phyloP scores from a whole-genome alignment of 2,329 filamentous ascomycete genomes.

The Fusarium illudens region DNA sequence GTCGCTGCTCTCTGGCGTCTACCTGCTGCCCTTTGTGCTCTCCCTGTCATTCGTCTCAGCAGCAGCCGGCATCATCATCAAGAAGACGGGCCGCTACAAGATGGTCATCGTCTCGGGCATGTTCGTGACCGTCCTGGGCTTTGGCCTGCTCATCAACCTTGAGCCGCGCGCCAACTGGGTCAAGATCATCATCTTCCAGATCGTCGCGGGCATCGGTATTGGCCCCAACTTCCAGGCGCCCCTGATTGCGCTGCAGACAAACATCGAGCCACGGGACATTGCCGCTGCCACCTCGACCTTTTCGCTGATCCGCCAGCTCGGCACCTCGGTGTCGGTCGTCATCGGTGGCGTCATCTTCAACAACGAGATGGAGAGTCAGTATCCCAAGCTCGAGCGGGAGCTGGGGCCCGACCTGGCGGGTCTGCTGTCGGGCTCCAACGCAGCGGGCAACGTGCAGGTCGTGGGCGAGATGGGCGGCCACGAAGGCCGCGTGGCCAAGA shows the following conservation, averaged over 20 bases:
- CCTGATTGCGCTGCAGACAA: constrained; percentile 72
- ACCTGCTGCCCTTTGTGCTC: constrained; percentile 75
- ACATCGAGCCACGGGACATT: constrained; percentile 68
- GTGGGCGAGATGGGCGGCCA: constrained; percentile 60
- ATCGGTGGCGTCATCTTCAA: constrained; percentile 83
- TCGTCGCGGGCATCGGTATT: constrained; percentile 69
- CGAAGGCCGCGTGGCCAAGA: constrained; percentile 54
- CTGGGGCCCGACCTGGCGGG: constrained; percentile 61
- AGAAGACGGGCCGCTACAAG: constrained; percentile 72
- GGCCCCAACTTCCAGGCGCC: constrained; percentile 76
- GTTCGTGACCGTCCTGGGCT: constrained; percentile 68
- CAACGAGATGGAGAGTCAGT: constrained; percentile 72
- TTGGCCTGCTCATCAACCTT: constrained; percentile 70
- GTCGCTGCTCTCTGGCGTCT: constrained; percentile 77
- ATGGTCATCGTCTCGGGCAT: constrained; percentile 67
- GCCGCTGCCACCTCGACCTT: constrained; percentile 75
- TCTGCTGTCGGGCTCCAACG: constrained; percentile 65
- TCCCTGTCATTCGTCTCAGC: constrained; percentile 71
- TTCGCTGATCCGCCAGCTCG: constrained; percentile 73
- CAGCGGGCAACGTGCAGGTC: constrained; percentile 67
- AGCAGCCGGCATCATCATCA: constrained; percentile 63
- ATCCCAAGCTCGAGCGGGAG: constrained; percentile 55
- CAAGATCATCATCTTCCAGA: constrained; percentile 68
- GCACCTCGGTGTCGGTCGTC: constrained; percentile 73
- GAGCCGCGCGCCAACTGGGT: constrained; percentile 62